Evolutionary conservation across 2,329 filamentous ascomycete species (phyloP).

Genomic region (Stagonosporopsis tanaceti): DNA sequence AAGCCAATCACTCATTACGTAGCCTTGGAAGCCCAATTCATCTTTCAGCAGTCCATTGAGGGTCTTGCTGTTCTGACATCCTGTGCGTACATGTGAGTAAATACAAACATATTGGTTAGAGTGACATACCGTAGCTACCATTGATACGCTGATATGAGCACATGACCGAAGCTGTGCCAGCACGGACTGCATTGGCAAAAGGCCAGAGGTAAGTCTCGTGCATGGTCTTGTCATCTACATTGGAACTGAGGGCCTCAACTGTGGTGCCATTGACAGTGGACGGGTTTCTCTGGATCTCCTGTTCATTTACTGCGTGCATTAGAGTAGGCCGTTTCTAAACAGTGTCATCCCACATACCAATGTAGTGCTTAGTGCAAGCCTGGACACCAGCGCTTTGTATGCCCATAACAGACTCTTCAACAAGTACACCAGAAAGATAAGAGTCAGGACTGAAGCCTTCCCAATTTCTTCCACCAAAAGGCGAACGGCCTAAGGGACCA

Average conservation of each 20-base stretch:
- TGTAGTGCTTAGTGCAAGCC: constrained; percentile 53
- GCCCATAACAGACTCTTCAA: constrained; percentile 43
- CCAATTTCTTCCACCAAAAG: constrained; percentile 57
- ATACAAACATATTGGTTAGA: not conserved
- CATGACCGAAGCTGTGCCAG: constrained; percentile 68
- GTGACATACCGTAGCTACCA: constrained; percentile 22
- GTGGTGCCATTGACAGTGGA: constrained; percentile 58
- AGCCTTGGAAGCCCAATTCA: constrained; percentile 60
- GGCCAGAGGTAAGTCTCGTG: constrained; percentile 73
- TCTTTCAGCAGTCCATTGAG: constrained; percentile 61
- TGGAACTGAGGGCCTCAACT: constrained; percentile 57
- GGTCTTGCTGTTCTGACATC: constrained; percentile 48
- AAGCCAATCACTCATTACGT: constrained; percentile 56
- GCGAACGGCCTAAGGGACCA: constrained; percentile 51
- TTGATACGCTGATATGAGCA: constrained; percentile 57
- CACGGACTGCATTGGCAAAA: constrained; percentile 67
- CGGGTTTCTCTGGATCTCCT: constrained; percentile 62
- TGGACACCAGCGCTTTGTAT: constrained; percentile 41
- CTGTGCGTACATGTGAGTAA: constrained; percentile 4
- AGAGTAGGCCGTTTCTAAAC: constrained; percentile 35
- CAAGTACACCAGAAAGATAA: constrained; percentile 56
- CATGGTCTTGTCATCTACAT: constrained; percentile 66
- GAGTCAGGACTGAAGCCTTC: constrained; percentile 60
- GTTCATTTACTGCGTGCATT: constrained; percentile 70
- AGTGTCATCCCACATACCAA: constrained; percentile 51